A percentile compares a stretch with the other conserved stretches of the same genome.
These are phyloP conservation scores for Uncinocarpus reesii DNA, from an alignment of 2,329 filamentous ascomycete species.

Conservation along the genomic window DNA sequence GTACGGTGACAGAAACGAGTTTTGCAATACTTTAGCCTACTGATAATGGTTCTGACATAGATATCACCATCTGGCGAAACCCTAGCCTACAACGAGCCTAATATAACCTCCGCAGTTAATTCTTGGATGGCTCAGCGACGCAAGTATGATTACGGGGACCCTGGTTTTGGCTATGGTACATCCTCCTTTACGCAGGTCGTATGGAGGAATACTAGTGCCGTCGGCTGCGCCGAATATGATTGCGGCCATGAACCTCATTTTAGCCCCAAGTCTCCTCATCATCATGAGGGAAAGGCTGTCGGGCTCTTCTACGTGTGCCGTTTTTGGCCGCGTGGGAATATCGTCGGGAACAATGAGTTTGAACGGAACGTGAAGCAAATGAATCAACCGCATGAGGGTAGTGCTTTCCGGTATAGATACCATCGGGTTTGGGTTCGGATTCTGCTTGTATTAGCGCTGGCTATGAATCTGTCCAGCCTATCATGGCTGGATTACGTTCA, in stretches of 20 bases:
- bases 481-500: no score
- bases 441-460: not conserved
- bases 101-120: slow-evolving; percentile 50
- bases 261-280: slow-evolving; percentile 28
- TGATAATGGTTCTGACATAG: not conserved
- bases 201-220: slow-evolving; percentile 52
- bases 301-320: slow-evolving; percentile 62
- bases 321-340: slow-evolving; percentile 58
- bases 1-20: slow-evolving; percentile 14
- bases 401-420: not conserved
- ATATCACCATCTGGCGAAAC: slow-evolving; percentile 52
- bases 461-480: not conserved
- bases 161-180: slow-evolving; percentile 28
- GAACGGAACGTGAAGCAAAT: slow-evolving; percentile 13
- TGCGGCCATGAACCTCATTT: slow-evolving; percentile 27
- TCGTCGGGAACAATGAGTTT: slow-evolving; percentile 31
- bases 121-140: slow-evolving; percentile 58
- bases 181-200: slow-evolving; percentile 68
- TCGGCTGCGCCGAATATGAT: slow-evolving; percentile 46
- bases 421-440: not conserved
- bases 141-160: slow-evolving; percentile 49
- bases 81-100: slow-evolving; percentile 56
- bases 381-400: not conserved
- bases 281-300: slow-evolving; percentile 42
- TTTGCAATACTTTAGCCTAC: not conserved